Conservation (phyloP, 805 yeast genomes). For the Candida tallmaniae region DNA sequence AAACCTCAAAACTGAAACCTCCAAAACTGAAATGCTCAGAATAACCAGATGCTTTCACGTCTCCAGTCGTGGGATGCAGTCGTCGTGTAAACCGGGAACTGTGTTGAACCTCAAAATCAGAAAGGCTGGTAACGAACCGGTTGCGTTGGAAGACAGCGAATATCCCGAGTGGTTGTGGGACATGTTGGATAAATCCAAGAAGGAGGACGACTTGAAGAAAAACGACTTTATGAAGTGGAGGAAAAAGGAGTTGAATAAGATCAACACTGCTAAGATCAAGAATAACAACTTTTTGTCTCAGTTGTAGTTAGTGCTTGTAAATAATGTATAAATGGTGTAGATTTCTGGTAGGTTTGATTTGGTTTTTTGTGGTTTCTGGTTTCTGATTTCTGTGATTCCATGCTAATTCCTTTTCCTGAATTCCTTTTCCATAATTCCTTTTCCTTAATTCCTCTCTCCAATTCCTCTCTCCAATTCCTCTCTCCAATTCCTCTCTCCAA, state of each 20-base stretch:
- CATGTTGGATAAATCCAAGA: constrained; percentile 64
- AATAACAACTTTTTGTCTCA: constrained; percentile 71
- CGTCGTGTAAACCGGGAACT: constrained; percentile 64
- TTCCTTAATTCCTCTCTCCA: too few species aligned
- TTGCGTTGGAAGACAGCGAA: constrained; percentile 81
- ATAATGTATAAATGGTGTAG: background rate
- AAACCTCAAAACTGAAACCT: background rate
- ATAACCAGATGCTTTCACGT: constrained; percentile 1
- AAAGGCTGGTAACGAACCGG: constrained; percentile 81
- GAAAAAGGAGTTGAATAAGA: constrained; percentile 58
- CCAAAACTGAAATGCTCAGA: constrained; percentile 4
- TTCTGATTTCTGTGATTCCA: too few species aligned
- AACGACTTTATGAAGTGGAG: constrained; percentile 66
- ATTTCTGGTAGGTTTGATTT: background rate
- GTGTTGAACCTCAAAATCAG: constrained; percentile 65
- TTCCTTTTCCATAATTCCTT: too few species aligned
- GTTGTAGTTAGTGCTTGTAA: constrained; percentile 25
- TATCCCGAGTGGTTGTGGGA: constrained; percentile 97
- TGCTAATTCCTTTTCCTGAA: too few species aligned
- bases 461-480: too few species aligned
- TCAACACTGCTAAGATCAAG: constrained; percentile 67
- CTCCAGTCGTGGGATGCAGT: constrained; percentile 3
- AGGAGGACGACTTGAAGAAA: constrained; percentile 49
- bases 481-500: too few species aligned
- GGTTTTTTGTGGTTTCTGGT: too few species aligned